Base-by-base conservation (phyloP, 257 asterid genomes). In the Fraxinus pennsylvanica region DNA sequence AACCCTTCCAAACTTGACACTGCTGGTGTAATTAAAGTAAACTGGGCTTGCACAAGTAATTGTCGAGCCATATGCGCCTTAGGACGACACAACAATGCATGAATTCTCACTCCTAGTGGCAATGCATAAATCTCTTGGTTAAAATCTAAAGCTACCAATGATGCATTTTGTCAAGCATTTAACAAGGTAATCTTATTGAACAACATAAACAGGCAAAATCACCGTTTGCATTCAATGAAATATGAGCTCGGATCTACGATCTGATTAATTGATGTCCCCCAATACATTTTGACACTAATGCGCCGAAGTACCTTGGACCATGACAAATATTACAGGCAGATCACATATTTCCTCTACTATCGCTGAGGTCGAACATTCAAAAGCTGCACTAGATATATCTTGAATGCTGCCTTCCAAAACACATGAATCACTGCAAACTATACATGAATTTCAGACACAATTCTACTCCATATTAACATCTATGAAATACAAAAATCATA, bases 381-480 rank as follows among this genome's bases (percentile, higher is more conserved):
- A 54, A 25, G 27, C 2, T 19, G 65, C 65, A 54, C 65, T 54
- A 0, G 65, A 63, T 3, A 61, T 61, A 9, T 61, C 30, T 22
- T 61, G n/a, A 61, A 27, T 22, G 69, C 17, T 63, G 15, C 15
- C 35, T 22, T 63, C 17, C 17, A 27, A 63, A 27, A 27, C 35
- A 25, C 57, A 47, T 59, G 63, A 74, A 38, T 69, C 54, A 67
- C 73, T 21, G 39, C 22, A 72, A 65, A 54, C 65, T 52, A 30
- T 76, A 82, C 83, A 80, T 17, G 3, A 74, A 71, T 61, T 50
- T 65, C 67, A 75, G 80, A 54, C 72, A 54, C 30, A 25, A 72
- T 75, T 76, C 81, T 72, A 76, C 71, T 47, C 70, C 79, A 84
- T 76, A 82, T 84, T n/a, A 76, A 86, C 84, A 84, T 63, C 85